phyloP scores from a whole-genome alignment of 345 rosid genomes.

The Nasturtium officinale region DNA sequence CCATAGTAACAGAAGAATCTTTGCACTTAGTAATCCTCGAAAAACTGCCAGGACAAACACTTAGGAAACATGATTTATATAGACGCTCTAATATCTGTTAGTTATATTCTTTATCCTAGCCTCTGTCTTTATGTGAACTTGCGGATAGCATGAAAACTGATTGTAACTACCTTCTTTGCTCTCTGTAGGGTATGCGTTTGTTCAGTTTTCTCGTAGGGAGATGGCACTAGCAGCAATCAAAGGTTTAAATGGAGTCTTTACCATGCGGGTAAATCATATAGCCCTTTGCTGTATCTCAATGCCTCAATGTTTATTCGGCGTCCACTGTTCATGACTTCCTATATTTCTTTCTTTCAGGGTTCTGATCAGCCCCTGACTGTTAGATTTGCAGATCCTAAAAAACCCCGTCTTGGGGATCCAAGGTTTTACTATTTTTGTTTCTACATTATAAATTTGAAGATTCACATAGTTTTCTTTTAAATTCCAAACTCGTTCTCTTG shows the following conservation, averaged over 20 bases:
- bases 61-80: constrained; percentile 7
- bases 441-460: background rate
- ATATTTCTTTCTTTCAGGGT: constrained; percentile 55
- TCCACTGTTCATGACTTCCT: constrained; percentile 19
- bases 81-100: background rate
- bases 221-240: constrained; percentile 88
- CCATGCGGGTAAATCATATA: constrained; percentile 62
- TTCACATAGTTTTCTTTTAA: background rate
- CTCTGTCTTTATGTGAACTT: background rate
- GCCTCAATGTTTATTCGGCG: constrained; percentile 23
- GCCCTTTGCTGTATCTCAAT: constrained; percentile 8
- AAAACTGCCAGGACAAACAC: constrained; percentile 2
- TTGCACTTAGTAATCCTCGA: background rate
- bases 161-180: constrained; percentile 25
- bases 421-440: constrained; percentile 52
- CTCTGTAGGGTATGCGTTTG: constrained; percentile 79
- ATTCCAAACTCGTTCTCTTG: constrained; percentile 7
- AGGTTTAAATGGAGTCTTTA: constrained; percentile 71
- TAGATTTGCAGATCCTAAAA: constrained; percentile 82
- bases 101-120: background rate
- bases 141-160: constrained; percentile 3
- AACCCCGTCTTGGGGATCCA: constrained; percentile 62
- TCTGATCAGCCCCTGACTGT: constrained; percentile 80
- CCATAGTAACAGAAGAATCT: background rate
- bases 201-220: constrained; percentile 68